Percentiles rank a stretch among this genome's conserved stretches.
Evolutionary conservation across 352 stramenopile genomes (phyloP).

Genomic region (Phytophthora sansomeana): DNA sequence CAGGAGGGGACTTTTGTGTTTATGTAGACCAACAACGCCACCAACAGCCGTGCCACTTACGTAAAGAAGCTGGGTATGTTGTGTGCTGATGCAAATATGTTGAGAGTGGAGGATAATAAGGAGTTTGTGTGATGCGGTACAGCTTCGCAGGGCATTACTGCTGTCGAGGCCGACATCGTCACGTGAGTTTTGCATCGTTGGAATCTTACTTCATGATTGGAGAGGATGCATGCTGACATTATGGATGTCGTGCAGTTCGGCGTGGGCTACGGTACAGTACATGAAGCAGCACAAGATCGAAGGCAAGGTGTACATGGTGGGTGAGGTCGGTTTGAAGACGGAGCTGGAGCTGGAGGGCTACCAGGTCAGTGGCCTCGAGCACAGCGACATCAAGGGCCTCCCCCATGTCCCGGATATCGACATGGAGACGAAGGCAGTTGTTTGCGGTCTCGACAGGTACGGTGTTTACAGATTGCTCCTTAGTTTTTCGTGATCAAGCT

Average conservation of each 20-base stretch:
- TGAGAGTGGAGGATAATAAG: background rate
- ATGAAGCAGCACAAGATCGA: conserved; percentile 80
- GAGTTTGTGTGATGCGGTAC: conserved; percentile 6
- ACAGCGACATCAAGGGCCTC: conserved; percentile 77
- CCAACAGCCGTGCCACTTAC: conserved; percentile 81
- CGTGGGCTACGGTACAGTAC: conserved; percentile 83
- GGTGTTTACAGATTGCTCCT: background rate
- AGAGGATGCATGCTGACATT: conserved; percentile 4
- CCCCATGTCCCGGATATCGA: conserved; percentile 74
- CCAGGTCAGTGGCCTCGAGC: conserved; percentile 68
- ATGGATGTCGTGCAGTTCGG: conserved; percentile 51
- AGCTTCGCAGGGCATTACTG: conserved; percentile 82
- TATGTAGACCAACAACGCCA: conserved; percentile 87
- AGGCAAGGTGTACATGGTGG: conserved; percentile 88
- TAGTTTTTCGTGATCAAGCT: background rate
- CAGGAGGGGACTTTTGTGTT: background rate
- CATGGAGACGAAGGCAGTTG: conserved; percentile 74
- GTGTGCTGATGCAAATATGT: background rate
- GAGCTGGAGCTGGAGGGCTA: conserved; percentile 77
- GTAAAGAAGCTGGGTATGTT: conserved; percentile 84
- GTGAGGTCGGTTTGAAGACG: conserved; percentile 71
- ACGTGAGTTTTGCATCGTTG: conserved; percentile 54
- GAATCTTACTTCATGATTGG: background rate
- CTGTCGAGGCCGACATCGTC: conserved; percentile 78
- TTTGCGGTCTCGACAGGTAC: conserved; percentile 83